Percentiles rank a stretch among this genome's conserved stretches.
These are phyloP conservation scores for Suhomyces kilbournensis DNA, from an alignment of 805 yeast genomes.

Conservation along the genomic window DNA sequence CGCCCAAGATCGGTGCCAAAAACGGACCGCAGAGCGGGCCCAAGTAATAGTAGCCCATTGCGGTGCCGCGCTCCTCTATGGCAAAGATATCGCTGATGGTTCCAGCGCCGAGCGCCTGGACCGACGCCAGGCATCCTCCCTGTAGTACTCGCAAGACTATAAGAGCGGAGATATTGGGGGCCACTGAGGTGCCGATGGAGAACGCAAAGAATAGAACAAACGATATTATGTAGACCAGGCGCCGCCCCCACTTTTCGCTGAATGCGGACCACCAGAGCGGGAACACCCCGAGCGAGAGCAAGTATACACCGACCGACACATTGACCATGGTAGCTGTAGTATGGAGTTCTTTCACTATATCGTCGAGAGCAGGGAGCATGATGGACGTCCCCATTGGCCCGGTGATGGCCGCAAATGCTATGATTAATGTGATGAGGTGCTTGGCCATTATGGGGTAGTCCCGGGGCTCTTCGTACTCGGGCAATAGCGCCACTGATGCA, in stretches of 20 bases:
- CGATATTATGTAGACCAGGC: constrained; percentile 69
- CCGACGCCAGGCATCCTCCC: constrained; percentile 83
- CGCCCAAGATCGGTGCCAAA: constrained; percentile 74
- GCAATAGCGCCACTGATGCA: constrained; percentile 48
- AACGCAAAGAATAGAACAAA: constrained; percentile 63
- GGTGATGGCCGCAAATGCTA: constrained; percentile 70
- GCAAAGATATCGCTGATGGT: constrained; percentile 72
- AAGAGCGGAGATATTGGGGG: constrained; percentile 58
- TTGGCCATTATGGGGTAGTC: constrained; percentile 54
- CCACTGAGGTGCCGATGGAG: constrained; percentile 67
- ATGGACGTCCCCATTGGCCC: constrained; percentile 93
- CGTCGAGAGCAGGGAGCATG: constrained; percentile 71
- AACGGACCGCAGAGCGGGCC: constrained; percentile 84
- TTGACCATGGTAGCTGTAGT: constrained; percentile 64
- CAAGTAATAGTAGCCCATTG: constrained; percentile 75
- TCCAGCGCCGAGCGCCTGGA: constrained; percentile 88
- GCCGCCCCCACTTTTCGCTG: constrained; percentile 71
- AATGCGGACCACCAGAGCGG: constrained; percentile 90
- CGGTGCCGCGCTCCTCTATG: constrained; percentile 68
- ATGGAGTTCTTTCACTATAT: constrained; percentile 51
- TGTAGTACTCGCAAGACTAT: constrained; percentile 67
- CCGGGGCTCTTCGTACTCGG: constrained; percentile 74
- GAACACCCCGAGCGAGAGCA: constrained; percentile 69
- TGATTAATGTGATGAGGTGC: constrained; percentile 53
- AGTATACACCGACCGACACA: constrained; percentile 75